Percentiles rank a stretch among this genome's conserved stretches.
These are phyloP conservation scores for Globisporangium cederbergense DNA, from an alignment of 352 stramenopile genomes.

Conservation along the genomic window DNA sequence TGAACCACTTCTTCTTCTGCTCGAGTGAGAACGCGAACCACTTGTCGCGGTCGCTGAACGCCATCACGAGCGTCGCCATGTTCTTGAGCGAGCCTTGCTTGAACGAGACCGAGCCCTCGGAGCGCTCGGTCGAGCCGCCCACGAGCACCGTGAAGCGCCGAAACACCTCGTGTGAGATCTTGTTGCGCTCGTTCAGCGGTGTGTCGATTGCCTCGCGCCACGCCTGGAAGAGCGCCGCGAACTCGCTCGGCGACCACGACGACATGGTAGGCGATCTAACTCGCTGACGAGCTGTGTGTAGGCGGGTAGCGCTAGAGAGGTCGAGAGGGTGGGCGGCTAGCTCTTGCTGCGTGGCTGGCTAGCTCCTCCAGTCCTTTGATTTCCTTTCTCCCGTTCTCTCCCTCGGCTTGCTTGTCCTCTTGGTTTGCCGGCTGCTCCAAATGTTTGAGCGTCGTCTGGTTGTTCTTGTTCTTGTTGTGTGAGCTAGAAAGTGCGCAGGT, in stretches of 20 bases:
- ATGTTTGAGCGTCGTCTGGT: background rate
- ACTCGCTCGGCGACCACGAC: constrained; percentile 13
- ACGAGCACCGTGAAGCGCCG: constrained; percentile 15
- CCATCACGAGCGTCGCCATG: constrained; percentile 16
- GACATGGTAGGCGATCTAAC: constrained; percentile 1
- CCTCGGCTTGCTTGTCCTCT: background rate
- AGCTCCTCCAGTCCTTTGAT: background rate
- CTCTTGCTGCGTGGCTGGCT: background rate
- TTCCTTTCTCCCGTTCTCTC: background rate
- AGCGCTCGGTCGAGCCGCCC: constrained; percentile 7
- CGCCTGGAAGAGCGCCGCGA: constrained; percentile 17
- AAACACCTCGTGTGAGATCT: constrained; percentile 16
- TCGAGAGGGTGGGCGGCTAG: background rate
- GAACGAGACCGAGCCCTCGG: constrained; percentile 15
- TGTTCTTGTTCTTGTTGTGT: background rate
- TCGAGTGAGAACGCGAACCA: constrained; percentile 16
- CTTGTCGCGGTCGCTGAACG: constrained; percentile 14
- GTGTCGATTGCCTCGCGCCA: constrained; percentile 16
- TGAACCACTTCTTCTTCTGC: constrained; percentile 20
- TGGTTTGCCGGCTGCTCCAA: background rate
- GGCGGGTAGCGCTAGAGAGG: background rate
- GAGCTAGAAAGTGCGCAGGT: background rate
- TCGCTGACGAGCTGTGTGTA: background rate
- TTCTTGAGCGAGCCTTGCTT: constrained; percentile 19
- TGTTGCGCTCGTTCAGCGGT: constrained; percentile 15